Evolutionary conservation across 2,329 filamentous ascomycete species (phyloP).

Genomic region (Ambrosiella cleistominuta): DNA sequence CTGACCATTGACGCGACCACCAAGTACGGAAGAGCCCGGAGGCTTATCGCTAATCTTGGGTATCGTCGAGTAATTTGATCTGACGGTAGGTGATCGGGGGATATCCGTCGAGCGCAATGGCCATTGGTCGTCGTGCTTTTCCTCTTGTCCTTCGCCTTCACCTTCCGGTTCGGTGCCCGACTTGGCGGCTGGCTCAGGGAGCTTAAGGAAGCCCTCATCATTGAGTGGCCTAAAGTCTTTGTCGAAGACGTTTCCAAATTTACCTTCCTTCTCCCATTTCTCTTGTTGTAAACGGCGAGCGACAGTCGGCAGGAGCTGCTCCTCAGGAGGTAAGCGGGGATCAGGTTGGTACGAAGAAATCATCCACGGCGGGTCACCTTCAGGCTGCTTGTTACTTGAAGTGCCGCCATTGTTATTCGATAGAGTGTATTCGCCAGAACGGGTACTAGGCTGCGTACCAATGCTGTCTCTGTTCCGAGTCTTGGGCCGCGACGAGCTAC

Average conservation of each 20-base stretch:
- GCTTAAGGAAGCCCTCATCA: conserved; percentile 36
- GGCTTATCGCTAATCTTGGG: conserved; percentile 34
- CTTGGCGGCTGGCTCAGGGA: conserved; percentile 21
- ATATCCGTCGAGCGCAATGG: conserved; percentile 32
- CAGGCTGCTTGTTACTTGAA: conserved; percentile 45
- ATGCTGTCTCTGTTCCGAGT: conserved; percentile 32
- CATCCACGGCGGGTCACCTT: conserved; percentile 93
- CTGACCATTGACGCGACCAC: conserved; percentile 16
- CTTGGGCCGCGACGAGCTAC: conserved; percentile 18
- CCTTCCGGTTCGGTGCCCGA: conserved; percentile 14
- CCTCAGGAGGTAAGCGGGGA: conserved; percentile 78
- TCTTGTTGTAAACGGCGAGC: conserved; percentile 83
- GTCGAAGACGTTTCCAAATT: conserved; percentile 71
- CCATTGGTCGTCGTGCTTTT: conserved; percentile 31
- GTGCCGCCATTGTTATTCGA: conserved; percentile 14
- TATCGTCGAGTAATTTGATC: conserved; percentile 42
- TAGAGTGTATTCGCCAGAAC: conserved; percentile 36
- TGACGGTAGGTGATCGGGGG: conserved; percentile 25
- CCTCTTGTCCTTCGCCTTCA: conserved; percentile 10
- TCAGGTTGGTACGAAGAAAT: conserved; percentile 91
- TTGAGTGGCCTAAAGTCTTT: conserved; percentile 73
- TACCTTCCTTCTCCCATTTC: conserved; percentile 85
- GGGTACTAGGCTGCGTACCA: conserved; percentile 45
- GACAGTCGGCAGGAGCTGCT: conserved; percentile 88
- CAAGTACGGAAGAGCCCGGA: conserved; percentile 19